These are phyloP conservation scores for Cryptococcus sp. DNA, from an alignment of 1,284 basidiomycete genomes.

Conservation along the genomic window DNA sequence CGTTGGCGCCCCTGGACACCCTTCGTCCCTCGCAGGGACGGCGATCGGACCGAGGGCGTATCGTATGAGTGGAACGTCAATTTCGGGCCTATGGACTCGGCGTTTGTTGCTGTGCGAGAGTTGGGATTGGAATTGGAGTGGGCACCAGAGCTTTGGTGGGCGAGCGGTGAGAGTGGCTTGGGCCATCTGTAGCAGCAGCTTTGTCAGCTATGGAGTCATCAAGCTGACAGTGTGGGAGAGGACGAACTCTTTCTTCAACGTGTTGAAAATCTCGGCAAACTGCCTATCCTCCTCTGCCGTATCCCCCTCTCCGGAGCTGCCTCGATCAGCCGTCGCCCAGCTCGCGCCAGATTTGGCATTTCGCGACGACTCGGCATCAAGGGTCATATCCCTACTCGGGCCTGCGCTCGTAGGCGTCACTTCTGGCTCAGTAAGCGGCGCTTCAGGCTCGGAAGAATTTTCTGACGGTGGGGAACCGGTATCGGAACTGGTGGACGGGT, in stretches of 20 bases:
- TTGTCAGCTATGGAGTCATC: too few relatives aligned
- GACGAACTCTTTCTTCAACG: constrained; percentile 11
- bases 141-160: not conserved
- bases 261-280: constrained; percentile 15
- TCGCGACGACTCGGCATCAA: constrained; percentile 9
- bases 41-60: constrained; percentile 13
- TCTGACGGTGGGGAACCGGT: not conserved
- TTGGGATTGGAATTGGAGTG: not conserved
- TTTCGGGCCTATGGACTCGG: constrained; percentile 9
- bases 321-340: not conserved
- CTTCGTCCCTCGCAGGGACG: not conserved
- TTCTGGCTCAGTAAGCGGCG: too few relatives aligned
- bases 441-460: not conserved
- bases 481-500: too few relatives aligned
- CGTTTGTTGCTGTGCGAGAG: not conserved
- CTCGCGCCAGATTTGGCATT: not conserved
- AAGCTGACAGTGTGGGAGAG: too few relatives aligned
- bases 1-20: constrained; percentile 24
- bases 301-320: not conserved
- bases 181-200: constrained; percentile 4
- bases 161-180: not conserved
- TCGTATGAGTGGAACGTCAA: constrained; percentile 3
- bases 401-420: not conserved
- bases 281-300: constrained; percentile 10
- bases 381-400: constrained; percentile 16